Evolutionary conservation across 768 basidiomycete species (phyloP).

Genomic region (Kwoniella pini): DNA sequence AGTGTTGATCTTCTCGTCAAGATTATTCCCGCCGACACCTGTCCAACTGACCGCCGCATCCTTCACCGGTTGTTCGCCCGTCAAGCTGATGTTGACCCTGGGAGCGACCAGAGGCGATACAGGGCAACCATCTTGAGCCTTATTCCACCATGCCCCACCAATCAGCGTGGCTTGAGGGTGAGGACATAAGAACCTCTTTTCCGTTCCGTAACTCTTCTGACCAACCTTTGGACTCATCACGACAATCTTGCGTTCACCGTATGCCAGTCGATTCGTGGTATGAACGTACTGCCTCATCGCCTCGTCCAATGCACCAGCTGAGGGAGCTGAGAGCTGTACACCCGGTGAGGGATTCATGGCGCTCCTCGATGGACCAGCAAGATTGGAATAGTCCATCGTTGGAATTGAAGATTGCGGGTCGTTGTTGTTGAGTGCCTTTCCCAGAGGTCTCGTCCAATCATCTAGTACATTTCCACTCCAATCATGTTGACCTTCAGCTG

Average conservation of each 20-base stretch:
- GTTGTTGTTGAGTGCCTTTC: constrained; percentile 8
- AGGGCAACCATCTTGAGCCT: constrained; percentile 64
- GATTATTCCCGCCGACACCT: constrained; percentile 75
- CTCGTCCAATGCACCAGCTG: constrained; percentile 10
- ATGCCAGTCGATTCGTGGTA: constrained; percentile 78
- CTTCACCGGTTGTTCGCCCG: constrained; percentile 81
- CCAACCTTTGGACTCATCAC: constrained; percentile 98
- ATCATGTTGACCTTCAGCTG: constrained; percentile 31
- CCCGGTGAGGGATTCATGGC: background rate
- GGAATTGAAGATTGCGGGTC: background rate
- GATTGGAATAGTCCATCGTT: constrained; percentile 1
- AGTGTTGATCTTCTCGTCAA: constrained; percentile 60
- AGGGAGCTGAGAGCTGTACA: constrained; percentile 7
- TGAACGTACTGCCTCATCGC: constrained; percentile 67
- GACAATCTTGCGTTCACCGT: constrained; percentile 89
- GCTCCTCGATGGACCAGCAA: constrained; percentile 8
- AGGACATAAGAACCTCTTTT: constrained; percentile 92
- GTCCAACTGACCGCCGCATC: constrained; percentile 89
- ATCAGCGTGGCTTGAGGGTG: constrained; percentile 92
- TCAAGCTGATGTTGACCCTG: constrained; percentile 83
- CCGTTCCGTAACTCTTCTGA: constrained; percentile 95
- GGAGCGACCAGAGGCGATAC: constrained; percentile 60
- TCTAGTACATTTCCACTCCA: constrained; percentile 25
- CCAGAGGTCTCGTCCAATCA: constrained; percentile 22
- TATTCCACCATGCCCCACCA: constrained; percentile 92